Evolutionary conservation across 2,329 filamentous ascomycete genomes (phyloP).

Genomic region (Diplodia corticola): DNA sequence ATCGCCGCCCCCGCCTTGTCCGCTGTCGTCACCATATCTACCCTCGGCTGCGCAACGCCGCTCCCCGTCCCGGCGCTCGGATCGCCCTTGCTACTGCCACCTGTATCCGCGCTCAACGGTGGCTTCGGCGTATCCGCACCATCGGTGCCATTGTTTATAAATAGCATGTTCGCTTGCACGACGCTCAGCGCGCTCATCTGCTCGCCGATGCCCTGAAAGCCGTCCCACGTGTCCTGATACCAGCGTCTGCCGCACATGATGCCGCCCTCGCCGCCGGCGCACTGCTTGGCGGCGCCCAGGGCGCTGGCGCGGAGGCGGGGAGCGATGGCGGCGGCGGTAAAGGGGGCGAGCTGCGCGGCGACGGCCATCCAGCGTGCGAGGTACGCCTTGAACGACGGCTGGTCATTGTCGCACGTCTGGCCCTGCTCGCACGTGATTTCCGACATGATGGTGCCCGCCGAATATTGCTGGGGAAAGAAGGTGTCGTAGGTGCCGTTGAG

Average conservation of each 20-base stretch:
- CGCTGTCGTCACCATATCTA: neutral
- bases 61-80: conserved; percentile 39
- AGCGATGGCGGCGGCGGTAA: conserved; percentile 52
- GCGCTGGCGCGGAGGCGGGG: conserved; percentile 57
- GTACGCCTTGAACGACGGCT: conserved; percentile 49
- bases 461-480: conserved; percentile 42
- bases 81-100: conserved; percentile 53
- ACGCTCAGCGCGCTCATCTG: conserved; percentile 59
- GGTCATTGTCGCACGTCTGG: conserved; percentile 46
- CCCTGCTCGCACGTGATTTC: conserved; percentile 46
- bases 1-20: conserved; percentile 28
- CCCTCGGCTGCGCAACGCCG: conserved; percentile 29
- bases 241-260: conserved; percentile 47
- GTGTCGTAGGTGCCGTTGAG: conserved; percentile 36
- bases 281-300: conserved; percentile 55
- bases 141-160: neutral
- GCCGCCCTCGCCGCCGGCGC: conserved; percentile 47
- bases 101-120: conserved; percentile 51
- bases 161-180: conserved; percentile 48
- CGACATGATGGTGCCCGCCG: conserved; percentile 41
- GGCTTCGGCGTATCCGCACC: conserved; percentile 28
- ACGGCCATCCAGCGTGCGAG: conserved; percentile 53
- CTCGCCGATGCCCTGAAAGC: conserved; percentile 54
- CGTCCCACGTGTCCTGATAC: conserved; percentile 46
- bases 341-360: conserved; percentile 60